phyloP scores from a whole-genome alignment of 169 alveolate genomes.

The Plasmodium sp. region DNA sequence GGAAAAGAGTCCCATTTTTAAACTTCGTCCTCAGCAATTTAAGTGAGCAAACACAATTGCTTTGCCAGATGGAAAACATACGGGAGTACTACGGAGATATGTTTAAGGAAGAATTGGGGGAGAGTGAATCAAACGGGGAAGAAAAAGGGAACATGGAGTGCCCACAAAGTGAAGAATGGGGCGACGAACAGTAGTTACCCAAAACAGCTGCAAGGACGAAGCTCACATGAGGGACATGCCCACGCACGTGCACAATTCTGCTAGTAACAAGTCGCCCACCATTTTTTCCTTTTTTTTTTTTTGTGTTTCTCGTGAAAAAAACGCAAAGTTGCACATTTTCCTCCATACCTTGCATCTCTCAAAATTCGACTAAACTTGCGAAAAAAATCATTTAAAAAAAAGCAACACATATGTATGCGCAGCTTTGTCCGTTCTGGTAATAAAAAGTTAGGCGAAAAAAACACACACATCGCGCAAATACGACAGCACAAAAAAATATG shows the following conservation, averaged over 20 bases:
- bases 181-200: background rate
- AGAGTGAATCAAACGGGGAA: background rate
- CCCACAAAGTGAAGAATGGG: background rate
- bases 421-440: background rate
- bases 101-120: slow-evolving; percentile 63
- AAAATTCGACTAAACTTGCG: background rate
- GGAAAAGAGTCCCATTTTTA: slow-evolving; percentile 62
- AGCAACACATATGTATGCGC: background rate
- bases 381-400: background rate
- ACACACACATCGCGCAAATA: background rate
- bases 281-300: background rate
- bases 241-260: background rate
- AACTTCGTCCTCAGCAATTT: slow-evolving; percentile 55
- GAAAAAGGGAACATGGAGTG: background rate
- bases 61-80: slow-evolving; percentile 71
- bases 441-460: background rate
- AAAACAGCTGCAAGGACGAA: background rate
- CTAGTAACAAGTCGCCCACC: background rate
- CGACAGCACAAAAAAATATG: background rate
- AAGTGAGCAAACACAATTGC: slow-evolving; percentile 68
- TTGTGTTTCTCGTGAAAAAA: background rate
- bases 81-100: slow-evolving; percentile 54
- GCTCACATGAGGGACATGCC: background rate
- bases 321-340: background rate
- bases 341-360: background rate